A percentile compares a stretch with the other conserved stretches of the same genome.
Conservation (phyloP, 306 rosid genomes). For the Rosa multiflora region DNA sequence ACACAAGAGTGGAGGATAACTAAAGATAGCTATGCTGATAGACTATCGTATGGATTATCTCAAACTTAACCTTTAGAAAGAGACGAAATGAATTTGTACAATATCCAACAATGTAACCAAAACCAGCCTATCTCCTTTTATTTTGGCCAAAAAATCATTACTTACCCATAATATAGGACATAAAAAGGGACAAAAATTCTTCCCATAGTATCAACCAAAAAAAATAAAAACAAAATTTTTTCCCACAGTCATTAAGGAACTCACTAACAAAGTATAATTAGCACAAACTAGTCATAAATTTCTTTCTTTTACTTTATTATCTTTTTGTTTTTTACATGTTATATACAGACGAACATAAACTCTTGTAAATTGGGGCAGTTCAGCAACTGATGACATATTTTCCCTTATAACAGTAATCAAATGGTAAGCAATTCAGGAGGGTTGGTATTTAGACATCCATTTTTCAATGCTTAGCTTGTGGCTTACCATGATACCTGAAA, state of each 20-base stretch:
- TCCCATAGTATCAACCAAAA: too few relatives aligned
- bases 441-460: neutral
- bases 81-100: neutral
- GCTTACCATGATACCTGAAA: neutral
- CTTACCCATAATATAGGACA: neutral
- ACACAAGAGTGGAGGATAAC: neutral
- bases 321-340: too few relatives aligned
- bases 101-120: neutral
- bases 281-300: neutral
- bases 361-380: neutral
- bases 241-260: neutral
- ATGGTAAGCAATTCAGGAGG: neutral
- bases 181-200: neutral
- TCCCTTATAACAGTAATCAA: neutral
- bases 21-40: neutral
- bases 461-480: neutral
- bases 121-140: too few relatives aligned
- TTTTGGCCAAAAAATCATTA: neutral
- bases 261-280: neutral
- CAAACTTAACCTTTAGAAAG: neutral
- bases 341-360: neutral
- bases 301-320: neutral
- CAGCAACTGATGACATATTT: neutral
- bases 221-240: too few relatives aligned
- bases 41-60: neutral